A percentile compares a stretch with the other conserved stretches of the same genome.
Conservation (phyloP, 2,329 filamentous ascomycete species). For the Arthrobotrys entomopaga region DNA sequence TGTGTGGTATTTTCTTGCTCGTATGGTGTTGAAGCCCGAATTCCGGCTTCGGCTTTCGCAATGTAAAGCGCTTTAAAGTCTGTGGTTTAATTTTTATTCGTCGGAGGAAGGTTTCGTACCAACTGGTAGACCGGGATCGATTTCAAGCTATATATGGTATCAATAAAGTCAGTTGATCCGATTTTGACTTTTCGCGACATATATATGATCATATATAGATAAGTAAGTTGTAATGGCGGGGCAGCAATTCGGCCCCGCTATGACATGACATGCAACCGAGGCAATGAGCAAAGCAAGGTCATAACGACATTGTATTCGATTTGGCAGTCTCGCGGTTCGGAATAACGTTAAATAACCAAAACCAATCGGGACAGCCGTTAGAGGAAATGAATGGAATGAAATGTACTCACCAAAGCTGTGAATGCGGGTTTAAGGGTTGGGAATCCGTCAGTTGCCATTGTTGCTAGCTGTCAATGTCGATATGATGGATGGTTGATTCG, state of each 20-base stretch:
- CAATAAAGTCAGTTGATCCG: not conserved
- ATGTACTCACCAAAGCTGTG: conserved; percentile 29
- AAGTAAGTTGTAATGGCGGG: too few relatives aligned
- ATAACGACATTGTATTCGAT: conserved; percentile 21
- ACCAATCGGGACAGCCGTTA: not conserved
- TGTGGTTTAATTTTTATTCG: not conserved
- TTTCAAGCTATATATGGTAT: conserved; percentile 17
- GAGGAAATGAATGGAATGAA: not conserved
- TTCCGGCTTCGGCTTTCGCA: too few relatives aligned
- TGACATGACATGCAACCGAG: not conserved
- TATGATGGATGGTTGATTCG: not conserved
- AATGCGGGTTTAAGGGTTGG: conserved; percentile 48
- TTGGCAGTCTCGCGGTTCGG: conserved; percentile 25
- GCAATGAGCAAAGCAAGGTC: conserved; percentile 10
- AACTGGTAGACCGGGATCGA: conserved; percentile 34
- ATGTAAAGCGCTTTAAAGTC: not conserved
- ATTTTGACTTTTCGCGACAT: not conserved
- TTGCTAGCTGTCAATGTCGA: not conserved
- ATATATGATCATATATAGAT: not conserved
- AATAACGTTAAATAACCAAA: conserved; percentile 24
- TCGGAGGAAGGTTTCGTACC: conserved; percentile 9
- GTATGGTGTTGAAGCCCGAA: too few relatives aligned
- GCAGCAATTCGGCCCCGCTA: too few relatives aligned
- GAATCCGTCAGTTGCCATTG: conserved; percentile 31
- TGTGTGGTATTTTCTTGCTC: conserved; percentile 8